Evolutionary conservation across 2,329 filamentous ascomycete species (phyloP), one percentile per base, ranked within the genome.

Genomic region (Exophiala aquamarina): DNA sequence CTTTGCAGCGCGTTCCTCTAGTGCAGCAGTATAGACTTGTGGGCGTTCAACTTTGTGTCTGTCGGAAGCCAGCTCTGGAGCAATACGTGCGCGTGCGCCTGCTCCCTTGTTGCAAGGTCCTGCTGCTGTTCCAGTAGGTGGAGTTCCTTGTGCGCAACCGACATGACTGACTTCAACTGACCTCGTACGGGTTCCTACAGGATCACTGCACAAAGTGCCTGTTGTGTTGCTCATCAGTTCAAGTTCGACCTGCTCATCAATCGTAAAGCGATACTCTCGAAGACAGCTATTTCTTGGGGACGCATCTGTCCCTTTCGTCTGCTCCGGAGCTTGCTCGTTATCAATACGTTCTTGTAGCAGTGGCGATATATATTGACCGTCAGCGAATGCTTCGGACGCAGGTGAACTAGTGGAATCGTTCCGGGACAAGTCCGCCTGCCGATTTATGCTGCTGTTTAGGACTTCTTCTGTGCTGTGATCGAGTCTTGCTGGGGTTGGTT

Each of bases 241-340:
- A 28, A 40, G 36, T 10, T 47, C 37, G 17, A 47, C 29, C 31
- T 47, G 44, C 7, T 40, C 35, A 13, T 47, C 47, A 17, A 50
- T 35, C 13, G 43, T 50, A 36, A 50, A 45, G 11, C 23, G 23
- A 26, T 26, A 11, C 23, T 33, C 32, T 20, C 31, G 15, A 32
- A n/a, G 10, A 11, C 15, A 6, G 31, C 15, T 17, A 20, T 21
- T 14, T 3, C 11, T 31, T 10, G 5, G 15, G 17, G 17, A 41
- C 13, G n/a, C 15, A 32, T 8, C 17, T 3, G 15, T 29, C 14
- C 10, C 35, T 19, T 23, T 21, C 31, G 26, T 11, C 5, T 33
- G 6, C 13, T 6, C 19, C 11, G 20, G 13, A 41, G 6, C 11
- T 5, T 15, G 33, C 13, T 41, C 29, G 8, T 37, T 28, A 28